Base-by-base conservation (phyloP, 768 basidiomycete species). In the Asterophora parasitica region DNA sequence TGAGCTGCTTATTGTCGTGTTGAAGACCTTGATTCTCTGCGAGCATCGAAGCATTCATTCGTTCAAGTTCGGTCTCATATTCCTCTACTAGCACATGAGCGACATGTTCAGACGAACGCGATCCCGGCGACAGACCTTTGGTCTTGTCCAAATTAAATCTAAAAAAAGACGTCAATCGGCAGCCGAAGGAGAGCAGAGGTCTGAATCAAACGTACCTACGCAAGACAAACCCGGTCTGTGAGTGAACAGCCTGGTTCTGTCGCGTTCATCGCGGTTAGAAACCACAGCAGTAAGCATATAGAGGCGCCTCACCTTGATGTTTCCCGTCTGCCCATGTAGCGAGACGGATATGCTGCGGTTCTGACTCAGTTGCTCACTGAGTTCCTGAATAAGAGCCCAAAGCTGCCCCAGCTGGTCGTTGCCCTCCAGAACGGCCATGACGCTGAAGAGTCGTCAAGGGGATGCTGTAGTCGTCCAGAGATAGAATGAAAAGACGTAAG, bases 1-100 rank as follows among this genome's bases (percentile, higher is more conserved):
- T 89, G 27, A 99, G 76, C 57, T 98, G 95, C 63, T 96, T 95
- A 73, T 98, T 99, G 69, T 98, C 96, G 57, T 95, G 81, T 58
- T 89, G 81, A 35, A 99, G 71, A 5, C 71, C 68, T 56, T 88
- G 85, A 62, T 98, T 99, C 64, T 99, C 94, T 17, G 77, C 67
- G 4, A 77, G 69, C 58, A 98, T 84, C 40, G 80, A 74, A 4
- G 75, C 66, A 54, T 93, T 94, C 84, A 96, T 91, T 37, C 80
- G 79, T 60, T 97, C 93, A 16, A 99, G 71, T 61, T 96, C 93
- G 12, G 81, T 76, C 41, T 93, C 83, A 59, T 94, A 99, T 49
- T 82, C 82, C 69, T 98, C 96, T 97, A 65, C 43, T 40, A 45
- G 30, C 39, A 36, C 46, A 53, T 49, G 52, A 55, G 55, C 44